These are phyloP conservation scores for Neurospora crassa DNA, from an alignment of 2,329 filamentous ascomycete genomes.

Conservation along the genomic window DNA sequence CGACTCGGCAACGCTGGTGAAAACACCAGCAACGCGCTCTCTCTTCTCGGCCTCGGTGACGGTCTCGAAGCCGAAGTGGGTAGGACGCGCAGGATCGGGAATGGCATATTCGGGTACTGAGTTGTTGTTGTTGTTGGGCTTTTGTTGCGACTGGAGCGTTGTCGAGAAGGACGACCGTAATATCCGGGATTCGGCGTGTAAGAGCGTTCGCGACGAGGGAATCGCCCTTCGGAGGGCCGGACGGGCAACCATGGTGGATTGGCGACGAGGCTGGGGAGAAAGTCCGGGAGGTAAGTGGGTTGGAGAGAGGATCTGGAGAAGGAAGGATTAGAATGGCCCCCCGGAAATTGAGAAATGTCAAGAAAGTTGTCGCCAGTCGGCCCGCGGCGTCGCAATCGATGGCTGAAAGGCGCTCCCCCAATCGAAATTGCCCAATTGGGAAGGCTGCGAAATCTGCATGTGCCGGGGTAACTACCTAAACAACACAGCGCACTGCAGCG, in stretches of 20 bases:
- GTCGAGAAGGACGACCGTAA: slow-evolving; percentile 1
- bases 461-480: not conserved
- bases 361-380: not conserved
- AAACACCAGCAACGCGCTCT: slow-evolving; percentile 68
- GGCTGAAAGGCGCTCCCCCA: not conserved
- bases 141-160: not conserved
- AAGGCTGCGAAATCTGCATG: not conserved
- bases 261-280: not conserved
- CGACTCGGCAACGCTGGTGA: slow-evolving; percentile 86
- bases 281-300: not conserved
- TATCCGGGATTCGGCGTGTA: not conserved
- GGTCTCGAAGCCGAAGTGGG: slow-evolving; percentile 87
- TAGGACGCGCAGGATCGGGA: slow-evolving; percentile 32
- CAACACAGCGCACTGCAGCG: not conserved
- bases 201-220: slow-evolving; percentile 1
- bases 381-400: not conserved
- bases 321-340: not conserved
- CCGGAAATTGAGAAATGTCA: not conserved
- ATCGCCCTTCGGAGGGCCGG: slow-evolving; percentile 13
- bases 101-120: slow-evolving; percentile 14
- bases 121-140: not conserved
- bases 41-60: slow-evolving; percentile 71
- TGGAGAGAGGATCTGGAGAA: slow-evolving; percentile 3
- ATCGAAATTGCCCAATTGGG: not conserved
- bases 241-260: slow-evolving; percentile 10